These are phyloP conservation scores for Endocladia muricata DNA, from an alignment of 31 red algal genomes.

Conservation along the genomic window DNA sequence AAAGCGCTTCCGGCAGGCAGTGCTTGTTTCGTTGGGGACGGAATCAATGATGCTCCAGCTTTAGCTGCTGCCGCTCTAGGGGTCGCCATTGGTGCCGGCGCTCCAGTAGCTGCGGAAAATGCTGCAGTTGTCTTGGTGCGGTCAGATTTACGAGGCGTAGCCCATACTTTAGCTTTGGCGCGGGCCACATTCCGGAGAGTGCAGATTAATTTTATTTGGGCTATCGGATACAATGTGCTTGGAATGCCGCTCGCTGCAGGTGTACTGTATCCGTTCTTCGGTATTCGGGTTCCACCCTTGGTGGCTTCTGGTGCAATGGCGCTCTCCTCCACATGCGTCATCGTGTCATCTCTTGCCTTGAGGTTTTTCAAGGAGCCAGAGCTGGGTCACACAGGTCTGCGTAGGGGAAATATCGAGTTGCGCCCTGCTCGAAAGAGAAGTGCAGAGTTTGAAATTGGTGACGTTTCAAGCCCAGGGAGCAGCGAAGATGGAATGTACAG, in stretches of 20 bases:
- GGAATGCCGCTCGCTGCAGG: slow-evolving; percentile 93
- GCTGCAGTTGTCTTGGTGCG: slow-evolving; percentile 82
- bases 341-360: slow-evolving; percentile 76
- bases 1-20: slow-evolving; percentile 30
- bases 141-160: slow-evolving; percentile 70
- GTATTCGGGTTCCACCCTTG: slow-evolving; percentile 79
- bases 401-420: too few relatives aligned
- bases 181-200: slow-evolving; percentile 79
- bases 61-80: slow-evolving; percentile 88
- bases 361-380: slow-evolving; percentile 55
- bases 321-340: slow-evolving; percentile 77
- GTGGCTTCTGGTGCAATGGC: slow-evolving; percentile 95
- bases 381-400: too few relatives aligned
- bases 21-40: slow-evolving; percentile 91
- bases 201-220: slow-evolving; percentile 90
- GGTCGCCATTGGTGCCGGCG: slow-evolving; percentile 86
- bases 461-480: too few relatives aligned
- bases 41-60: slow-evolving; percentile 97
- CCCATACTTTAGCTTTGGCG: slow-evolving; percentile 64
- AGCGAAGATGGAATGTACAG: too few relatives aligned
- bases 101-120: slow-evolving; percentile 70
- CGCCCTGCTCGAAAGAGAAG: too few relatives aligned
- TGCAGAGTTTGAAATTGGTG: too few relatives aligned
- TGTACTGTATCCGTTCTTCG: slow-evolving; percentile 77
- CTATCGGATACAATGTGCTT: slow-evolving; percentile 84